Evolutionary conservation across 257 asterid genomes (phyloP).

Genomic region (Solanum paucissectum): DNA sequence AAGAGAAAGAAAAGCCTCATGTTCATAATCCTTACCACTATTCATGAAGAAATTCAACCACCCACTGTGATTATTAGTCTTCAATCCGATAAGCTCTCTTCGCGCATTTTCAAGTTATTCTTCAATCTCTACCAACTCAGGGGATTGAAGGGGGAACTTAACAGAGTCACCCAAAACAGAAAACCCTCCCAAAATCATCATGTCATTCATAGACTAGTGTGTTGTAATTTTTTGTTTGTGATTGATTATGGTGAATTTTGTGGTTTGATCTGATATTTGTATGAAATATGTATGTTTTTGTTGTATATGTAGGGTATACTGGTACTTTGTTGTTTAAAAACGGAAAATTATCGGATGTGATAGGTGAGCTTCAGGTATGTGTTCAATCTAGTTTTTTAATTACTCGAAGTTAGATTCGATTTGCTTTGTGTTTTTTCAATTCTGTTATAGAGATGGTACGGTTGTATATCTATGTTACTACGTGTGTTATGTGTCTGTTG

Average conservation of each 20-base stretch:
- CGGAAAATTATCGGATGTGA: constrained; percentile 27
- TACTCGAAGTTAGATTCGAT: background rate
- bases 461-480: background rate
- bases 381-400: background rate
- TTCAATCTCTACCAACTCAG: too few relatives aligned
- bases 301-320: constrained; percentile 20
- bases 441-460: background rate
- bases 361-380: constrained; percentile 11
- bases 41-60: too few relatives aligned
- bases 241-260: background rate
- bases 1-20: too few relatives aligned
- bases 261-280: background rate
- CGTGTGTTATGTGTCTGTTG: background rate
- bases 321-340: constrained; percentile 21
- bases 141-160: too few relatives aligned
- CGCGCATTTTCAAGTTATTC: too few relatives aligned
- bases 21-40: too few relatives aligned
- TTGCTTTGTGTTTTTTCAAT: background rate
- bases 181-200: too few relatives aligned
- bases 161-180: too few relatives aligned
- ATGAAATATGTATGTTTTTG: background rate
- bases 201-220: background rate
- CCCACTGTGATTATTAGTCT: too few relatives aligned
- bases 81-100: too few relatives aligned
- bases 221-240: background rate